A percentile compares a stretch with the other conserved stretches of the same genome.
Evolutionary conservation across 345 rosid genomes (phyloP).

Genomic region (Dipteronia sinensis): DNA sequence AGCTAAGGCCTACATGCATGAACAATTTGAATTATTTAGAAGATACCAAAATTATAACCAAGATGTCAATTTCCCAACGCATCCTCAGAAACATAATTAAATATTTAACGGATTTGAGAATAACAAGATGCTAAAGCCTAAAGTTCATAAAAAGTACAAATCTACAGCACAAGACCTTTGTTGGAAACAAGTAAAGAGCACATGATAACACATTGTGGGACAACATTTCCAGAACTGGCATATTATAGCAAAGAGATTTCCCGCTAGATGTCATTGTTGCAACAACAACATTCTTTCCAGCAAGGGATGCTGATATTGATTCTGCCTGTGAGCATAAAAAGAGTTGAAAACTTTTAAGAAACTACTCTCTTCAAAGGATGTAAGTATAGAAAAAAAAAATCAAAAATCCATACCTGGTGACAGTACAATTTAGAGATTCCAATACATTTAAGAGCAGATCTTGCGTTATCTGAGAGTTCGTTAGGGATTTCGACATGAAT

Average conservation of each 20-base stretch:
- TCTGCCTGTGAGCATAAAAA: slow-evolving; percentile 57
- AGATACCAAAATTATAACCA: neutral
- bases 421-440: slow-evolving; percentile 75
- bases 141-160: slow-evolving; percentile 14
- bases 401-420: slow-evolving; percentile 66
- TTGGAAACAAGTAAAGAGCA: slow-evolving; percentile 92
- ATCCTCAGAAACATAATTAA: neutral
- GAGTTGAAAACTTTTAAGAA: slow-evolving; percentile 18
- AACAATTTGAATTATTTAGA: slow-evolving; percentile 18
- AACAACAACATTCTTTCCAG: slow-evolving; percentile 77
- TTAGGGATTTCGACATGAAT: slow-evolving; percentile 51
- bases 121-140: slow-evolving; percentile 5
- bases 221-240: slow-evolving; percentile 85
- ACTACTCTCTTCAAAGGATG: slow-evolving; percentile 18
- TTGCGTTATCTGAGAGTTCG: slow-evolving; percentile 63
- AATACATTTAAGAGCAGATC: slow-evolving; percentile 59
- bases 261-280: slow-evolving; percentile 99
- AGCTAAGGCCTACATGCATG: slow-evolving; percentile 76
- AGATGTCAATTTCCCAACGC: slow-evolving; percentile 6
- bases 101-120: neutral
- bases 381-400: slow-evolving; percentile 16
- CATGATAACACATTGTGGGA: slow-evolving; percentile 63
- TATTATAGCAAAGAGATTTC: slow-evolving; percentile 95
- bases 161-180: slow-evolving; percentile 58
- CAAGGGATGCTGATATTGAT: slow-evolving; percentile 71